Conservation (phyloP, 2,329 filamentous ascomycete species). For the Colletotrichum tamarilloi region DNA sequence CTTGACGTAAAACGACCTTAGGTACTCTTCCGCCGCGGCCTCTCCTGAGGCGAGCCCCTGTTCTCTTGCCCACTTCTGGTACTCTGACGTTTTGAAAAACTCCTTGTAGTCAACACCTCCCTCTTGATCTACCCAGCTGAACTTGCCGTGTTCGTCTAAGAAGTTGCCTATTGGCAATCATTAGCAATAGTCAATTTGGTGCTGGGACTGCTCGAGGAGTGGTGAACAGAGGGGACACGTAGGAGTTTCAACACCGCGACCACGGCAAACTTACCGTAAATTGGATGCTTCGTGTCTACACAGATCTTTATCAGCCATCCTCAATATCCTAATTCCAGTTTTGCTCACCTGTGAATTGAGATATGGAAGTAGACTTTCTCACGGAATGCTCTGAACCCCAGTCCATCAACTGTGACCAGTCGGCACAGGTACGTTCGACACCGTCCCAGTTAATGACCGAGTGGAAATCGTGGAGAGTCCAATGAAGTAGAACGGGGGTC, state of each 20-base stretch:
- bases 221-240: not conserved
- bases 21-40: not conserved
- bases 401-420: not conserved
- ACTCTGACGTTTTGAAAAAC: not conserved
- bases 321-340: too few species aligned
- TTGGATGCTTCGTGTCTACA: not conserved
- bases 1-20: not conserved
- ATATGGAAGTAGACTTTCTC: not conserved
- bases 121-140: not conserved
- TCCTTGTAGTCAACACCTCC: not conserved
- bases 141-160: not conserved
- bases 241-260: not conserved
- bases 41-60: not conserved
- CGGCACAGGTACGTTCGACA: not conserved
- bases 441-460: not conserved
- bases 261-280: not conserved
- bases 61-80: not conserved
- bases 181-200: not conserved
- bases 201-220: not conserved
- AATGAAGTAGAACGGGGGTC: not conserved
- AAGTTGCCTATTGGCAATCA: not conserved
- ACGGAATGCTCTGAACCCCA: not conserved
- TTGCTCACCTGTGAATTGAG: not conserved
- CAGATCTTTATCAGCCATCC: too few species aligned
- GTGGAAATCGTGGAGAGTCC: not conserved